Percentiles rank a stretch among this genome's conserved stretches.
Evolutionary conservation across 2,329 filamentous ascomycete genomes (phyloP).

Genomic region (Scytalidium lignicola): DNA sequence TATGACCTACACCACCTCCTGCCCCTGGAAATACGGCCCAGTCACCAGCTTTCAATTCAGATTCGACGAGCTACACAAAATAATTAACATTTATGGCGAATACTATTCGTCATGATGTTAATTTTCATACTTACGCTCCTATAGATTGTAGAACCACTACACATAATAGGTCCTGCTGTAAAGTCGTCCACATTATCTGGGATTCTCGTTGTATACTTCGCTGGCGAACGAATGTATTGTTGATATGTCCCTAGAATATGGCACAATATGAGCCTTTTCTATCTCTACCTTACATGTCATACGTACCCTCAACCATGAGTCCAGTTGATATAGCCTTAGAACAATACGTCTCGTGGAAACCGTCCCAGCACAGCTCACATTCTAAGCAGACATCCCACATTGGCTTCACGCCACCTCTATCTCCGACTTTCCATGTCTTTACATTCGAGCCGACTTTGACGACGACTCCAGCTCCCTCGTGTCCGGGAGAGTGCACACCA

Average conservation of each 20-base stretch:
- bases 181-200: slow-evolving; percentile 8
- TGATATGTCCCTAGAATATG: slow-evolving; percentile 7
- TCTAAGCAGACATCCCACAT: not conserved
- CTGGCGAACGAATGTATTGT: slow-evolving; percentile 6
- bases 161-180: slow-evolving; percentile 1
- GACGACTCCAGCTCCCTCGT: slow-evolving; percentile 53
- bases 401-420: slow-evolving; percentile 5
- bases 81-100: no score
- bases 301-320: no score
- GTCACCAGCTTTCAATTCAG: no score
- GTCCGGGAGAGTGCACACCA: slow-evolving; percentile 18
- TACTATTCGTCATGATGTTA: slow-evolving; percentile 1
- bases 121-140: not conserved
- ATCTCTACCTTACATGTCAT: not conserved
- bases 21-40: slow-evolving; percentile 2
- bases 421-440: slow-evolving; percentile 38
- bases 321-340: slow-evolving; percentile 2
- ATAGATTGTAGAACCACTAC: not conserved
- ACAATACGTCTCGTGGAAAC: slow-evolving; percentile 3
- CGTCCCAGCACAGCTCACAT: slow-evolving; percentile 25
- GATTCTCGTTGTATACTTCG: slow-evolving; percentile 6
- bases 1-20: slow-evolving; percentile 5
- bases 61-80: no score
- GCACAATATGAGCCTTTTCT: not conserved
- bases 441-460: slow-evolving; percentile 39